phyloP scores from a whole-genome alignment of 1,284 basidiomycete species.

The Phellopilus nigrolimitatus region DNA sequence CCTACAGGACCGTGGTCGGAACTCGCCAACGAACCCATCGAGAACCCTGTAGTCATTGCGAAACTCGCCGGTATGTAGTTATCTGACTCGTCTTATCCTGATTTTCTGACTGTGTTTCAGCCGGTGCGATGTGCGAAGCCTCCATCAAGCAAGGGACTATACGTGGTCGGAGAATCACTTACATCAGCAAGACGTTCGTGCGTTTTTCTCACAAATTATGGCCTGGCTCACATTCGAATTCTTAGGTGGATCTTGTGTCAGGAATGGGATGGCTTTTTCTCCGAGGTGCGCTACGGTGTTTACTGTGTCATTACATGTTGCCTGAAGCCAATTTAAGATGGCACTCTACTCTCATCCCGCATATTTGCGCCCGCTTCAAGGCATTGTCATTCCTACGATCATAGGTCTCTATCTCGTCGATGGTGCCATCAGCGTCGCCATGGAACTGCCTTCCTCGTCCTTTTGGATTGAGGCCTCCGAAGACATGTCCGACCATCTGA shows the following conservation, averaged over 20 bases:
- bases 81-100: background rate
- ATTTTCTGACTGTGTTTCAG: slow-evolving; percentile 26
- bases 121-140: slow-evolving; percentile 37
- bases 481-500: slow-evolving; percentile 46
- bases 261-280: slow-evolving; percentile 23
- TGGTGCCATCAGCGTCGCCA: slow-evolving; percentile 40
- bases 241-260: slow-evolving; percentile 23
- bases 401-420: slow-evolving; percentile 44
- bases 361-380: slow-evolving; percentile 49
- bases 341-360: slow-evolving; percentile 39
- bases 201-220: background rate
- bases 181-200: slow-evolving; percentile 45
- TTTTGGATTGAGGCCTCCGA: slow-evolving; percentile 55
- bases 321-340: slow-evolving; percentile 26
- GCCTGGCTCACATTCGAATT: too few relatives aligned
- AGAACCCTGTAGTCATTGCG: slow-evolving; percentile 8
- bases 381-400: slow-evolving; percentile 45
- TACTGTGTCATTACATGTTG: background rate
- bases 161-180: slow-evolving; percentile 34
- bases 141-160: slow-evolving; percentile 36
- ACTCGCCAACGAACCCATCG: slow-evolving; percentile 7
- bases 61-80: slow-evolving; percentile 10
- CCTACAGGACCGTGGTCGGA: slow-evolving; percentile 12
- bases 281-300: slow-evolving; percentile 22
- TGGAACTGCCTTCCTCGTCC: slow-evolving; percentile 47